Evolutionary conservation across 495 filamentous ascomycete species (phyloP).

Genomic region (Melanomma pulvis-pyrius): DNA sequence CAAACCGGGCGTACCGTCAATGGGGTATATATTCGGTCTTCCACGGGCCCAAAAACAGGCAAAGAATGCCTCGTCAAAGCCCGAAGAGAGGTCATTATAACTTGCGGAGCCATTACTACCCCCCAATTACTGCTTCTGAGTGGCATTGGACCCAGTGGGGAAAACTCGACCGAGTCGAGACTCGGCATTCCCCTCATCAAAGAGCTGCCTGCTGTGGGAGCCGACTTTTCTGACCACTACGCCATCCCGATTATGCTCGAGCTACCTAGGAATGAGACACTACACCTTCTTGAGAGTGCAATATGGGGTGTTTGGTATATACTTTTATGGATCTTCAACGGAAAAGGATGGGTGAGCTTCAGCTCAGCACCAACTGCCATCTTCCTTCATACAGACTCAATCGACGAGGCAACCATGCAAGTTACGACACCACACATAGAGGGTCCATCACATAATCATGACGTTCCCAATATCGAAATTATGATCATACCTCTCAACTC

Average conservation of each 20-base stretch:
- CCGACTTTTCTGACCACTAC: constrained; percentile 31
- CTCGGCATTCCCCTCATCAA: constrained; percentile 25
- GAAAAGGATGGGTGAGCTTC: constrained; percentile 21
- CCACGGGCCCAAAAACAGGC: constrained; percentile 6
- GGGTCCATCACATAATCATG: constrained; percentile 13
- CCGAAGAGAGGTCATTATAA: constrained; percentile 25
- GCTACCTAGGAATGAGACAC: constrained; percentile 20
- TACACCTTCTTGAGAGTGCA: constrained; percentile 18
- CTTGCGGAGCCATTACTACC: constrained; percentile 24
- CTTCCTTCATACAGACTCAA: constrained; percentile 26
- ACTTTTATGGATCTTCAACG: constrained; percentile 25
- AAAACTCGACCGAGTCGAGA: constrained; percentile 9
- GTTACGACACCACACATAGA: constrained; percentile 11
- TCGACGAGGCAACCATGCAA: constrained; percentile 24
- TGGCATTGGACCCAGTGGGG: constrained; percentile 33
- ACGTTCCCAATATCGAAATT: constrained; percentile 20
- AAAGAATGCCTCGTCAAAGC: constrained; percentile 29
- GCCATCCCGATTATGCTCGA: constrained; percentile 28
- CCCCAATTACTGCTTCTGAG: constrained; percentile 30
- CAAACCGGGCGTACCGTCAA: constrained; percentile 11
- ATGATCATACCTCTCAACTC: constrained; percentile 27
- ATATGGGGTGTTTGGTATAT: constrained; percentile 27
- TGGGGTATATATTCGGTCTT: constrained; percentile 17
- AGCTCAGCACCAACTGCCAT: constrained; percentile 22
- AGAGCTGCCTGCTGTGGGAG: constrained; percentile 26